Percentiles rank a stretch among this genome's conserved stretches.
Evolutionary conservation across 768 basidiomycete genomes (phyloP).

Genomic region (Hirschioporus abietinus): DNA sequence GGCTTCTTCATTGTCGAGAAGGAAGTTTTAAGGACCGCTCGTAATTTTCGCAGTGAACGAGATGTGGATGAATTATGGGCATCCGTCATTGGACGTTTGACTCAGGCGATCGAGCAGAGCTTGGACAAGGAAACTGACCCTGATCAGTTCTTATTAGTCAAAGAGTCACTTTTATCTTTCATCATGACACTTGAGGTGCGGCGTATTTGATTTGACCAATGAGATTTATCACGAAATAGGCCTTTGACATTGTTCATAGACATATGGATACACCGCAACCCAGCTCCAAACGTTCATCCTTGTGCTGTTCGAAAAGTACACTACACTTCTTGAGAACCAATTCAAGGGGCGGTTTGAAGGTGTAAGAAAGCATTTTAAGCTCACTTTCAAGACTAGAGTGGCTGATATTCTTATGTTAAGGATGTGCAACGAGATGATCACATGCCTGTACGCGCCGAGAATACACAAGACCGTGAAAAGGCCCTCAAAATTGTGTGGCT

Average conservation of each 20-base stretch:
- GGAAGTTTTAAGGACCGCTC: slow-evolving; percentile 84
- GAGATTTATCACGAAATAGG: slow-evolving; percentile 5
- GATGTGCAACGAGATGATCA: slow-evolving; percentile 85
- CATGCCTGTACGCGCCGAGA: slow-evolving; percentile 75
- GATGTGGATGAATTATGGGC: slow-evolving; percentile 98
- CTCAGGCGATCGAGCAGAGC: slow-evolving; percentile 66
- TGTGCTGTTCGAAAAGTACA: slow-evolving; percentile 88
- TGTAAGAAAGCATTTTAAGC: slow-evolving; percentile 36
- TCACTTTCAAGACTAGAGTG: neutral
- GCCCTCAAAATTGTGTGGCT: slow-evolving; percentile 86
- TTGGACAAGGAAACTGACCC: slow-evolving; percentile 72
- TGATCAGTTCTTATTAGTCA: slow-evolving; percentile 75
- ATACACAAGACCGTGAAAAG: slow-evolving; percentile 55
- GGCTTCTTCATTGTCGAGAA: slow-evolving; percentile 98
- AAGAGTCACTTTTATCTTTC: slow-evolving; percentile 79
- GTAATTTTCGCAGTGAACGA: slow-evolving; percentile 80
- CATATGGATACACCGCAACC: slow-evolving; percentile 81
- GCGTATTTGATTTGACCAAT: neutral
- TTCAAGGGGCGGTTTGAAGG: slow-evolving; percentile 78
- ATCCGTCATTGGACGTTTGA: slow-evolving; percentile 67
- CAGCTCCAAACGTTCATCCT: slow-evolving; percentile 79
- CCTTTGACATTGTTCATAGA: slow-evolving; percentile 37
- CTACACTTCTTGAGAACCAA: slow-evolving; percentile 71
- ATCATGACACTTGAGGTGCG: slow-evolving; percentile 89
- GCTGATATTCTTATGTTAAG: slow-evolving; percentile 32